These are phyloP conservation scores for Neurospora sp. DNA, from an alignment of 495 filamentous ascomycete species.

Conservation along the genomic window DNA sequence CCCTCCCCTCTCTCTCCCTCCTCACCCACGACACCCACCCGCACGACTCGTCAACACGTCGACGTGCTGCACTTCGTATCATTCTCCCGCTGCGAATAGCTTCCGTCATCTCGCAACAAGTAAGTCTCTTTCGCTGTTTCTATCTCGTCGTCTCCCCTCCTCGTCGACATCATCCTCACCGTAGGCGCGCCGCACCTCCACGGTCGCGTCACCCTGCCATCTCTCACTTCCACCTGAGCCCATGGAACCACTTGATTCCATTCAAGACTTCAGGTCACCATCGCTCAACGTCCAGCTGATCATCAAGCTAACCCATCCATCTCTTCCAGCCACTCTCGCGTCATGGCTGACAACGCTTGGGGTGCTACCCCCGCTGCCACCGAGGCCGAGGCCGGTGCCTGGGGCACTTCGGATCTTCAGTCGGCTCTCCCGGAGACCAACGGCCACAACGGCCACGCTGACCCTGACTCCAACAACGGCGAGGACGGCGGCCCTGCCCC, in stretches of 20 bases:
- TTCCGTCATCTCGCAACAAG: background rate
- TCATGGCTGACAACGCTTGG: background rate
- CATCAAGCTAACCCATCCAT: background rate
- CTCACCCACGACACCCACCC: background rate
- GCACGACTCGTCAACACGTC: background rate
- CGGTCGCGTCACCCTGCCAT: background rate
- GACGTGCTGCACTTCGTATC: background rate
- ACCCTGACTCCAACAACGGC: background rate
- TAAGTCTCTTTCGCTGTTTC: background rate
- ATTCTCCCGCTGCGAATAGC: background rate
- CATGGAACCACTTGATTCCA: background rate
- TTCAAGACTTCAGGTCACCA: background rate
- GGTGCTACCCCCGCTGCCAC: background rate
- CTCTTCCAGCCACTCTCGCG: background rate
- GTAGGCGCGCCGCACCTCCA: background rate
- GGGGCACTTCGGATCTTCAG: conserved; percentile 8
- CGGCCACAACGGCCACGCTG: background rate
- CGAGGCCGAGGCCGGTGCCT: conserved; percentile 4
- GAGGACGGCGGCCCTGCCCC: background rate
- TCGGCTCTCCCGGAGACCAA: conserved; percentile 10
- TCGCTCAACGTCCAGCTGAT: background rate
- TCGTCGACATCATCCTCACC: background rate
- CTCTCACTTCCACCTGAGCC: background rate
- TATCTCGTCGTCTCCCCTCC: background rate
- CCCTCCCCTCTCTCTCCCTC: background rate